These are phyloP conservation scores for Phragmites australis DNA, from an alignment of 176 grass and related monocot genomes.

Conservation along the genomic window DNA sequence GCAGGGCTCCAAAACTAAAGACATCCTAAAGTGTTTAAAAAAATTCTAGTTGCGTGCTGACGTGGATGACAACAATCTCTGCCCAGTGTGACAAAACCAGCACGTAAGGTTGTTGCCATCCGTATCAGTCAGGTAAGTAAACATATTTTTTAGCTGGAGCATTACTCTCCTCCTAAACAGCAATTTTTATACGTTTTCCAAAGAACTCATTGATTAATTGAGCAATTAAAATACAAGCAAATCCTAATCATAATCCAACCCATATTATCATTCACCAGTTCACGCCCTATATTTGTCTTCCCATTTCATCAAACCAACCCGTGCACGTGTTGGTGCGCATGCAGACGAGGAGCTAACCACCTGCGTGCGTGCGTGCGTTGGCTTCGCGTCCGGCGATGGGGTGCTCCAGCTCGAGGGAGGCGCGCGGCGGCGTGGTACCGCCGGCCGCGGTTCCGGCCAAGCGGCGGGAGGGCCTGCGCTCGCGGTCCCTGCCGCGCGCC, in stretches of 20 bases:
- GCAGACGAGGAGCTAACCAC: not conserved
- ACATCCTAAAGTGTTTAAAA: not conserved
- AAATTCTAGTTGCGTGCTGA: not conserved
- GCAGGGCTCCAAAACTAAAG: no score
- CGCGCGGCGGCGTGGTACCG: not conserved
- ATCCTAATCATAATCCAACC: not conserved
- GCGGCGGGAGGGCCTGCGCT: not conserved
- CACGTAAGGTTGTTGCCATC: no score
- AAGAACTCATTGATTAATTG: not conserved
- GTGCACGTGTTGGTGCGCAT: not conserved
- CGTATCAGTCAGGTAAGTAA: not conserved
- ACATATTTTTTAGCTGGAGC: not conserved
- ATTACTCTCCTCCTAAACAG: not conserved
- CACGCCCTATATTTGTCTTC: conserved; percentile 28
- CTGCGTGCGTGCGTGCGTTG: not conserved
- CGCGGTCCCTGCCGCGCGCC: conserved; percentile 23
- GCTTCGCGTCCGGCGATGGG: conserved; percentile 51
- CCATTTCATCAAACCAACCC: not conserved
- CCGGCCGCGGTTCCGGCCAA: conserved; percentile 5
- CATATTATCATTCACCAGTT: not conserved
- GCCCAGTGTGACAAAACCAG: not conserved
- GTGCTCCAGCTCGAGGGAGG: conserved; percentile 69
- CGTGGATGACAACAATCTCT: not conserved
- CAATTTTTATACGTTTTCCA: not conserved
- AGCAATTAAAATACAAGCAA: conserved; percentile 3